A percentile compares a stretch with the other conserved stretches of the same genome.
Evolutionary conservation across 106 monocot species (phyloP).

Genomic region (Dioscorea zingiberensis): DNA sequence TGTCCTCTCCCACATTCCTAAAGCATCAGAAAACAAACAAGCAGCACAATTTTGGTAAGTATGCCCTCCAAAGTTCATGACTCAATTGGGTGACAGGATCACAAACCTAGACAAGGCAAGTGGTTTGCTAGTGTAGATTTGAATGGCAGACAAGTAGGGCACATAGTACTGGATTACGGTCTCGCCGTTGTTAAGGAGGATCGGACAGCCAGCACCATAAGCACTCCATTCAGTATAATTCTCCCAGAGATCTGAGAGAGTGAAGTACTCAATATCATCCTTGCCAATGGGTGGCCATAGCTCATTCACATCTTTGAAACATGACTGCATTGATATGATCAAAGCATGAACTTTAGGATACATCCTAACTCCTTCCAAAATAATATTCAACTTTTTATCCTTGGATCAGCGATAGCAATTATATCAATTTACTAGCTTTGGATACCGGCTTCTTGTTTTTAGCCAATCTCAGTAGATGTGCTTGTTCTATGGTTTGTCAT

Average conservation of each 20-base stretch:
- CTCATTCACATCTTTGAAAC: constrained; percentile 15
- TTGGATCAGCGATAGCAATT: too few relatives aligned
- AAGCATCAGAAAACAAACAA: neutral
- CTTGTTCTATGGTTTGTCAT: too few relatives aligned
- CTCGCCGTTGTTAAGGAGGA: constrained; percentile 16
- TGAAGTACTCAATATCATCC: constrained; percentile 34
- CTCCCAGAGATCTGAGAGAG: constrained; percentile 80
- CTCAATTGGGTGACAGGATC: neutral
- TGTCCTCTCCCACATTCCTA: constrained; percentile 28
- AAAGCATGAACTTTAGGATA: neutral
- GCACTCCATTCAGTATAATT: constrained; percentile 77
- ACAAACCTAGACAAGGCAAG: constrained; percentile 28
- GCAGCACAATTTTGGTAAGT: neutral
- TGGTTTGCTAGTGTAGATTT: constrained; percentile 64
- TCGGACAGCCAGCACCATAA: constrained; percentile 53
- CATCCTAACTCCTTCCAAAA: too few relatives aligned
- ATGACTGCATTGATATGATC: constrained; percentile 13
- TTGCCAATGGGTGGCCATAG: constrained; percentile 18
- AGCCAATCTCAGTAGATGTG: too few relatives aligned
- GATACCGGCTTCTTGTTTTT: too few relatives aligned
- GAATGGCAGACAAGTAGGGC: constrained; percentile 74
- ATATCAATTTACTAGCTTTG: too few relatives aligned
- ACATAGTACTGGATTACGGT: constrained; percentile 57
- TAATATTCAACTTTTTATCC: too few relatives aligned
- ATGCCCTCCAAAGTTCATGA: neutral